Evolutionary conservation across 352 stramenopile genomes (phyloP).

Genomic region (Globisporangium megalacanthum): DNA sequence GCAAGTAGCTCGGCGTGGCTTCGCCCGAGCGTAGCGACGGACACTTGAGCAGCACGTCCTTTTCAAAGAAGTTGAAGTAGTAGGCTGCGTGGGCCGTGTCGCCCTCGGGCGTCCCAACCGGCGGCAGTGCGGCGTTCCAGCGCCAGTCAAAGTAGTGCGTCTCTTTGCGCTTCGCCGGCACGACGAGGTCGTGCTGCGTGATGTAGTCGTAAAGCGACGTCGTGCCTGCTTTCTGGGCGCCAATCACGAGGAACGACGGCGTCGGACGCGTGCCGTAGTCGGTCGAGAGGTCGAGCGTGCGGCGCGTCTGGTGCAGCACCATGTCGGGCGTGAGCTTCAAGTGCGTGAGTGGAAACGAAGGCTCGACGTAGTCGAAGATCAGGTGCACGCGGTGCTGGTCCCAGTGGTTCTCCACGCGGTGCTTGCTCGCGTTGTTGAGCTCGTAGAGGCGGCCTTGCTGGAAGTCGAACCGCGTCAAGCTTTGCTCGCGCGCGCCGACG

Average conservation of each 20-base stretch:
- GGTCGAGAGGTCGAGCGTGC: slow-evolving; percentile 90
- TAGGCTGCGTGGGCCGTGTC: slow-evolving; percentile 49
- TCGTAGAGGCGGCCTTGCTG: slow-evolving; percentile 95
- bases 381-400: slow-evolving; percentile 92
- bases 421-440: slow-evolving; percentile 99
- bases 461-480: slow-evolving; percentile 90
- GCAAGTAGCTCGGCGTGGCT: slow-evolving; percentile 89
- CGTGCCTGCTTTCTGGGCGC: slow-evolving; percentile 95
- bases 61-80: slow-evolving; percentile 86
- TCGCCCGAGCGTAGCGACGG: slow-evolving; percentile 92
- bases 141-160: slow-evolving; percentile 99
- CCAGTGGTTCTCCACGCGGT: slow-evolving; percentile 92
- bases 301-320: slow-evolving; percentile 93
- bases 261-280: slow-evolving; percentile 69
- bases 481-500: slow-evolving; percentile 80
- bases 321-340: slow-evolving; percentile 86
- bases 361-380: slow-evolving; percentile 98
- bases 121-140: slow-evolving; percentile 84
- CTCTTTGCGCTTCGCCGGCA: slow-evolving; percentile 90
- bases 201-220: slow-evolving; percentile 98
- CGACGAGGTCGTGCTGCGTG: slow-evolving; percentile 93
- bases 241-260: slow-evolving; percentile 94
- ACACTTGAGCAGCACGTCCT: slow-evolving; percentile 75
- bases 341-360: slow-evolving; percentile 48
- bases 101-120: slow-evolving; percentile 47